Percentiles rank a stretch among this genome's conserved stretches.
Evolutionary conservation across 257 asterid species (phyloP).

Genomic region (Solanum habrochaites): DNA sequence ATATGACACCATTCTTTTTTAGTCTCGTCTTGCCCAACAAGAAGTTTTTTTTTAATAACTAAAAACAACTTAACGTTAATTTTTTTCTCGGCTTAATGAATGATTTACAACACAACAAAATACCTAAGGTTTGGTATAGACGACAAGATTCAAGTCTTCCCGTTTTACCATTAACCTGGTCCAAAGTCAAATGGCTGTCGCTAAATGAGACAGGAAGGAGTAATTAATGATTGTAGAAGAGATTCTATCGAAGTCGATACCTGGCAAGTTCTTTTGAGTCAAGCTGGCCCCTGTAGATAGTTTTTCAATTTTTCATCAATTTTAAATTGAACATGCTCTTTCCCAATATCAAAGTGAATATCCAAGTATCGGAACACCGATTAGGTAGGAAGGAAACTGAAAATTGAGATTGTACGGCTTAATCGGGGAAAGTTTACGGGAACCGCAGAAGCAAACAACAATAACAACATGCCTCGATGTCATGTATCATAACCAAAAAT

Average conservation of each 20-base stretch:
- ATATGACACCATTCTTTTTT: too few relatives aligned
- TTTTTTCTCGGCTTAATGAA: neutral
- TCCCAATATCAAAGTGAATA: conserved; percentile 90
- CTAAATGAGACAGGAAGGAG: neutral
- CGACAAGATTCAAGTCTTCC: neutral
- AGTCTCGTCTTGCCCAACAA: neutral
- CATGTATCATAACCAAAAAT: too few relatives aligned
- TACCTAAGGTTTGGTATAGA: neutral
- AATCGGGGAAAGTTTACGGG: neutral
- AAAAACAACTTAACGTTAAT: neutral
- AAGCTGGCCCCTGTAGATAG: conserved; percentile 92
- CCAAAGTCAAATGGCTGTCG: neutral
- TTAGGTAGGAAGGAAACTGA: conserved; percentile 83
- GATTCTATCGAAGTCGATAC: conserved; percentile 13
- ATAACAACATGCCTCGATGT: neutral
- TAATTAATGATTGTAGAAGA: neutral
- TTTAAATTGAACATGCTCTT: conserved; percentile 91
- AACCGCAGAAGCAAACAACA: neutral
- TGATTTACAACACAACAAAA: neutral
- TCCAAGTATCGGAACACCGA: conserved; percentile 87
- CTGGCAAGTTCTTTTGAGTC: conserved; percentile 91
- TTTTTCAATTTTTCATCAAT: conserved; percentile 68
- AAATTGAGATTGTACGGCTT: neutral
- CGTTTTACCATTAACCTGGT: neutral
- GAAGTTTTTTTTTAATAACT: neutral